Evolutionary conservation across 345 rosid genomes (phyloP).

Genomic region (Corymbia maculata): DNA sequence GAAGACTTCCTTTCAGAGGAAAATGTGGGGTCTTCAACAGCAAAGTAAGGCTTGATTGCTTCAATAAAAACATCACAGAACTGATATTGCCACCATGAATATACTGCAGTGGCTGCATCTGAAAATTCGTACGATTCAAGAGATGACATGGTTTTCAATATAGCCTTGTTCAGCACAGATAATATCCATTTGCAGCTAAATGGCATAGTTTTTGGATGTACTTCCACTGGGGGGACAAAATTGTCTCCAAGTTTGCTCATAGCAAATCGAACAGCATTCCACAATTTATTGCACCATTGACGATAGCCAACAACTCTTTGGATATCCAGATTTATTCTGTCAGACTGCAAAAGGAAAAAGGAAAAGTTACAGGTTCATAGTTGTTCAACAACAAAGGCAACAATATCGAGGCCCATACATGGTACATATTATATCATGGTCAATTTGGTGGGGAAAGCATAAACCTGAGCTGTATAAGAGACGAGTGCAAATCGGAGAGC

Average conservation of each 20-base stretch:
- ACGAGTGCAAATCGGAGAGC: slow-evolving; percentile 97
- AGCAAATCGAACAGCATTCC: slow-evolving; percentile 97
- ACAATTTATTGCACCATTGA: slow-evolving; percentile 96
- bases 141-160: slow-evolving; percentile 43
- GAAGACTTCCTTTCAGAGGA: slow-evolving; percentile 59
- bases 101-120: slow-evolving; percentile 63
- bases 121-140: slow-evolving; percentile 67
- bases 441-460: background rate
- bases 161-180: slow-evolving; percentile 65
- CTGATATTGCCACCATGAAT: slow-evolving; percentile 97
- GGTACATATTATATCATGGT: background rate
- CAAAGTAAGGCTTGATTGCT: slow-evolving; percentile 78
- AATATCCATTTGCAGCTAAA: slow-evolving; percentile 93
- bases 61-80: slow-evolving; percentile 93
- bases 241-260: slow-evolving; percentile 78
- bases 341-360: slow-evolving; percentile 44
- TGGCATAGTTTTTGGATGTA: slow-evolving; percentile 40
- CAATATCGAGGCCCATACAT: background rate
- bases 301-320: slow-evolving; percentile 94
- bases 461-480: slow-evolving; percentile 92
- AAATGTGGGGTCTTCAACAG: slow-evolving; percentile 38
- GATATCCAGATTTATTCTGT: slow-evolving; percentile 90
- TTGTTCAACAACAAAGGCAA: background rate
- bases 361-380: background rate
- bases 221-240: slow-evolving; percentile 39